A percentile compares a stretch with the other conserved stretches of the same genome.
Evolutionary conservation across 306 rosid species (phyloP).

Genomic region (Argentina anserina): DNA sequence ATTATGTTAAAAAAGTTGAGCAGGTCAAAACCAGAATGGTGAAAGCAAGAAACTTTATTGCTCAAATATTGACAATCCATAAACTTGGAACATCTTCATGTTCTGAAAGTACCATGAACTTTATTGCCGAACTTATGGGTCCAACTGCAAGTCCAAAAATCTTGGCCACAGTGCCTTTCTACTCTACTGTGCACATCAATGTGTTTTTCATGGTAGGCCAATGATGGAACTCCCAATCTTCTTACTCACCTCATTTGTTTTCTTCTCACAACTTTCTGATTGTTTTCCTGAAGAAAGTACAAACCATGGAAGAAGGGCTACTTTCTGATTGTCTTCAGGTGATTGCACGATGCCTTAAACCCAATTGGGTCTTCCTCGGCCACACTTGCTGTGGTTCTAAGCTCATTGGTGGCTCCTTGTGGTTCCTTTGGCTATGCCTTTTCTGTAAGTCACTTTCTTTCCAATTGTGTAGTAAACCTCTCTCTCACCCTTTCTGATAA

Average conservation of each 20-base stretch:
- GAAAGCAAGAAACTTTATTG: background rate
- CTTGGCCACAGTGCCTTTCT: too few species aligned
- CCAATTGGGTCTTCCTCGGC: background rate
- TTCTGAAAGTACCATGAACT: too few species aligned
- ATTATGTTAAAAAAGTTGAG: too few species aligned
- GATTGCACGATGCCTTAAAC: background rate
- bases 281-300: background rate
- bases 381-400: constrained; percentile 11
- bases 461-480: background rate
- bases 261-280: background rate
- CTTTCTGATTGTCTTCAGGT: background rate
- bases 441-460: background rate
- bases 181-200: too few species aligned
- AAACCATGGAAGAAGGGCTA: constrained; percentile 9
- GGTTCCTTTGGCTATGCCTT: constrained; percentile 5
- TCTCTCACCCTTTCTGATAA: background rate
- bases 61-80: background rate
- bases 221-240: too few species aligned
- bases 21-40: background rate
- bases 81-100: too few species aligned
- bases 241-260: too few species aligned
- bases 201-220: too few species aligned
- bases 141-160: too few species aligned
- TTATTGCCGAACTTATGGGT: too few species aligned
- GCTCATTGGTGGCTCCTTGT: constrained; percentile 10